Evolutionary conservation across 495 filamentous ascomycete genomes (phyloP), one percentile per base, ranked within the genome.

Genomic region (Daldinia grandis): DNA sequence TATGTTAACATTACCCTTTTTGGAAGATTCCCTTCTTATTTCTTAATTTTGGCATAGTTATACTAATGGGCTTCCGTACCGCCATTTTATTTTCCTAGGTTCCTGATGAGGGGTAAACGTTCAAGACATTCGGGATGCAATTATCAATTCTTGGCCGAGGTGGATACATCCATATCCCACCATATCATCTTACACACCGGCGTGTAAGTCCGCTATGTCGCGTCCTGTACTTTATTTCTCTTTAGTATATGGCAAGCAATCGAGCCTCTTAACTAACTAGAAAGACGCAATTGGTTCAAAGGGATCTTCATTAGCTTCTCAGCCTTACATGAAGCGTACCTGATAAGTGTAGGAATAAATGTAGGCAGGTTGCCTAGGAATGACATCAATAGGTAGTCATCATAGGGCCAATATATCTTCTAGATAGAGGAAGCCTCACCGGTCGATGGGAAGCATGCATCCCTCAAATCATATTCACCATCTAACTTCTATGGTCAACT

Each of bases 71-170:
- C 30, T 7, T 31, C 30, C 30, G 30, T 31, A 31, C n/a, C n/a
- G 60, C 47, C 58, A 56, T 42, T 61, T 44, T 19, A 50, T 38
- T 38, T 30, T 24, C n/a, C 25, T 21, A 44, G 30, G 5, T 14
- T 50, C 17, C 6, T 31, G 17, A 59, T 66, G 59, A 68, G 64
- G 69, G 58, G 68, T 58, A 66, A 35, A 35, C 14, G 12, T 35
- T 21, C 49, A 8, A 21, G n/a, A 53, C 38, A 35, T 58, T 58
- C 17, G 5, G 65, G 24, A 66, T 66, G 51, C 56, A 63, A 66
- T 71, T 71, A 42, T 53, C 58, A 71, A 61, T 63, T 7, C 53
- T 37, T 59, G 33, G 8, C n/a, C 12, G 35, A 49, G 59, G 69
- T 72, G 69, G 58, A 62, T 63, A 67, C 5, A 15, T 35, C 1